Evolutionary conservation across 495 filamentous ascomycete genomes (phyloP), one percentile per base, ranked within the genome.

Genomic region (Aspergillus saccharolyticus): DNA sequence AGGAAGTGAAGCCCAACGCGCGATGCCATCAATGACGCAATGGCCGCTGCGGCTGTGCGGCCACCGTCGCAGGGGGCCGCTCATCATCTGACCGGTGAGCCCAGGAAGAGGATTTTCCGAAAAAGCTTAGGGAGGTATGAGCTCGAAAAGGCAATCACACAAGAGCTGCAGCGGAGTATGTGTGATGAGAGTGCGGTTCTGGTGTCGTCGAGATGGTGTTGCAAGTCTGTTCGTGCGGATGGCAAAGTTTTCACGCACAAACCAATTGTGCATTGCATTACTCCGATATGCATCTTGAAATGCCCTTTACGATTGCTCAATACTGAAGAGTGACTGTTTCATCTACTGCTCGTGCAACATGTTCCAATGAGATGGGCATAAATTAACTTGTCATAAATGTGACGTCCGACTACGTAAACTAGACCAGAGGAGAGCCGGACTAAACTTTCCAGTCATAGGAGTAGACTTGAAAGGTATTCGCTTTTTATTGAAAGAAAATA

Each of bases 401-500:
- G n/a, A 45, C 44, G 52, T 48, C 30, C 53, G 53, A 33, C 62
- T 67, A 62, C 64, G 44, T 54, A 50, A 58, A 30, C 50, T 15
- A 28, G 17, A 28, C 30, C 21, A 30, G 10, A 51, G 30, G 44
- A 52, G 43, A 18, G 25, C 12, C 19, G 42, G 6, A 24, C 6
- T 30, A 17, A n/a, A 50, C 21, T 18, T 50, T 16, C 12, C 47
- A 25, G 21, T 28, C 20, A 47, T 47, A 9, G n/a, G 45, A 30
- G 53, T 20, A 49, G 44, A 53, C 46, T 60, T 66, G 64, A 71
- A 70, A 68, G 69, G 63, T 73, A 69, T 74, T 73, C 70, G 72
- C 74, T 72, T 74, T 66, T 74, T 70, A 74, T 72, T 73, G 70
- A 82, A 82, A 71, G 58, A 58, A 58, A 75, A 71, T 70, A 69